Evolutionary conservation across 345 rosid genomes (phyloP), one percentile per base, ranked within the genome.

Genomic region (Murraya paniculata): DNA sequence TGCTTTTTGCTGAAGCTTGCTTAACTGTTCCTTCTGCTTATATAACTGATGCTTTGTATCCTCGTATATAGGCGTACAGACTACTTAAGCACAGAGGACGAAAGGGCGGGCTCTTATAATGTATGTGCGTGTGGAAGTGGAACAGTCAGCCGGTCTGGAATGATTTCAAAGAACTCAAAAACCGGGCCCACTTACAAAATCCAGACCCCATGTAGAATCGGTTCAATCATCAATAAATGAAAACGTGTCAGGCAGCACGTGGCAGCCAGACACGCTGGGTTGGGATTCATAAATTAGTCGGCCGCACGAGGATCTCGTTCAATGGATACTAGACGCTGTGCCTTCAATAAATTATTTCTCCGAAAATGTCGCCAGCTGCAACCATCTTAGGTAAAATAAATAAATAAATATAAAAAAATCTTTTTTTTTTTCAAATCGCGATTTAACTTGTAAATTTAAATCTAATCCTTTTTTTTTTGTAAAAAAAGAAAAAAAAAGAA

Each of bases 221-320:
- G 65, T 57, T 35, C n/a, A n/a, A 33, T 35, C n/a, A 2, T 24
- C n/a, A 33, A 33, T 7, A 22, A 4, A 57, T 6, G 64, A n/a
- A 3, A 16, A 57, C 65, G 65, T 72, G 75, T 31, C 41, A 6
- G 19, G 27, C 38, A 13, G 65, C 65, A 72, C 65, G 76, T 36
- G 66, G 35, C 65, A 57, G 50, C 65, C 14, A 31, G 10, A 0
- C 22, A 9, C 21, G 24, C 45, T 2, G 24, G 8, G 5, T 33
- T 73, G 2, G 4, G 11, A 16, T 73, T 25, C 56, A 13, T 35
- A 7, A 57, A 60, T 45, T 39, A 25, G 38, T 38, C 77, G 35
- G 76, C 76, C 53, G 68, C 68, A 73, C 76, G 66, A 38, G 67
- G 16, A 39, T 41, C 21, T 39, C 45, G 45, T 22, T 50, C 22